phyloP scores from a whole-genome alignment of 2,329 filamentous ascomycete genomes.

The Xylariomycetidae sp. region DNA sequence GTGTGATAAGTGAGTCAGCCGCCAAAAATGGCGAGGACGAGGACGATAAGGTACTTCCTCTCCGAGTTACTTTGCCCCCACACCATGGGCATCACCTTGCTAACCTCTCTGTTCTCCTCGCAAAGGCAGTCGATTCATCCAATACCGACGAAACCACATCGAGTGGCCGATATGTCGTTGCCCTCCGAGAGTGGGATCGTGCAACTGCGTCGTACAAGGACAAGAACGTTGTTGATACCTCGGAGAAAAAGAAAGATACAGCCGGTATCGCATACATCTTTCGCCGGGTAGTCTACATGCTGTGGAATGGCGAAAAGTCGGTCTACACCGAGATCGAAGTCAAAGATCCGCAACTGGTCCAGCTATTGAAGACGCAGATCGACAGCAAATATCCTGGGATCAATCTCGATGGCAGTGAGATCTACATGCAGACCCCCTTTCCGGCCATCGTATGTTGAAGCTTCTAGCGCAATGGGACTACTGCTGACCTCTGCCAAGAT shows the following conservation, averaged over 20 bases:
- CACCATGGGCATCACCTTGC: no score
- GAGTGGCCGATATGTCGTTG: constrained; percentile 5
- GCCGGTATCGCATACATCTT: constrained; percentile 9
- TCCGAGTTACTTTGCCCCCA: no score
- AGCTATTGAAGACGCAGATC: constrained; percentile 7
- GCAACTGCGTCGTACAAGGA: constrained; percentile 7
- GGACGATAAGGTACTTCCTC: not conserved
- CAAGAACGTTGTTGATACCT: constrained; percentile 4
- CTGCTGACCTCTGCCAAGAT: constrained; percentile 2
- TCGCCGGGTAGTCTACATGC: constrained; percentile 9
- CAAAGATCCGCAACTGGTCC: constrained; percentile 6
- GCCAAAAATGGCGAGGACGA: not conserved
- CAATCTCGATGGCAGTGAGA: constrained; percentile 8
- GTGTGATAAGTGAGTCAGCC: not conserved
- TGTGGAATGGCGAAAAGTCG: constrained; percentile 2
- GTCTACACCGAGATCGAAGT: constrained; percentile 10
- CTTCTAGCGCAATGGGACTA: not conserved
- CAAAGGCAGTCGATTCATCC: no score
- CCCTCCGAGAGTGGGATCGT: constrained; percentile 10
- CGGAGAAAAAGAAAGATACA: constrained; percentile 3
- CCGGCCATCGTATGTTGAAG: constrained; percentile 4
- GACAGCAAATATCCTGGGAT: constrained; percentile 10
- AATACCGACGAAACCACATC: no score
- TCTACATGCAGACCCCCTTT: constrained; percentile 9
- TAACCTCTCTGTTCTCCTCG: no score